phyloP scores from a whole-genome alignment of 2,329 filamentous ascomycete species.

The Paraphoma sp. region DNA sequence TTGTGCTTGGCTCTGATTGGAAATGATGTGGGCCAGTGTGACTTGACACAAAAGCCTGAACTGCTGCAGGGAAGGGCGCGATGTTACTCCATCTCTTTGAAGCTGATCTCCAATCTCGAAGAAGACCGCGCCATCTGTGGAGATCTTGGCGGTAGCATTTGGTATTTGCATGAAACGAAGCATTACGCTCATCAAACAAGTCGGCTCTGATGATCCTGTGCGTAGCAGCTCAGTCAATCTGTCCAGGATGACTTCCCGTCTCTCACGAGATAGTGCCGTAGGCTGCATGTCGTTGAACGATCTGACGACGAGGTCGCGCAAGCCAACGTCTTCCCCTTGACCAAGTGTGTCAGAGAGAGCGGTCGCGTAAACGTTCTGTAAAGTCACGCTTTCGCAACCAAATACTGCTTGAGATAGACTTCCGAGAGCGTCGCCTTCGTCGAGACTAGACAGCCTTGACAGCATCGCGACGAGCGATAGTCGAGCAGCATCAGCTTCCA shows the following conservation, averaged over 20 bases:
- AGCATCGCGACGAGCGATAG: slow-evolving; percentile 26
- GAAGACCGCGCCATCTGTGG: slow-evolving; percentile 27
- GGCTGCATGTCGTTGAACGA: slow-evolving; percentile 32
- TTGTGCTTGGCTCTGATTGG: slow-evolving; percentile 42
- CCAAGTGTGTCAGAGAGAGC: slow-evolving; percentile 25
- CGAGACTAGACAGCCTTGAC: slow-evolving; percentile 18
- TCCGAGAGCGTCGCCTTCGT: slow-evolving; percentile 11
- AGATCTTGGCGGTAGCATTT: slow-evolving; percentile 45
- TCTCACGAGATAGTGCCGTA: slow-evolving; percentile 35
- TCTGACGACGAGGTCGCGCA: slow-evolving; percentile 17
- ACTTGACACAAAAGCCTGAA: slow-evolving; percentile 34
- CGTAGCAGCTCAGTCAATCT: slow-evolving; percentile 27
- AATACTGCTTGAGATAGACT: slow-evolving; percentile 33
- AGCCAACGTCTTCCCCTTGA: slow-evolving; percentile 5
- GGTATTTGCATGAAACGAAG: slow-evolving; percentile 41
- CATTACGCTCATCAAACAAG: slow-evolving; percentile 32
- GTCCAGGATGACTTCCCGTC: slow-evolving; percentile 41
- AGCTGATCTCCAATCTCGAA: slow-evolving; percentile 39
- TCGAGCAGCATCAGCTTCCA: slow-evolving; percentile 21
- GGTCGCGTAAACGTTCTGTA: slow-evolving; percentile 27
- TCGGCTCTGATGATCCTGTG: slow-evolving; percentile 8
- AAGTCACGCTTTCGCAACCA: slow-evolving; percentile 15
- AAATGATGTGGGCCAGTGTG: slow-evolving; percentile 38
- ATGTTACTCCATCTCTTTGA: slow-evolving; percentile 18
- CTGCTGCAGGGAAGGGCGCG: slow-evolving; percentile 20